Evolutionary conservation across 345 rosid species (phyloP).

Genomic region (Kernera saxatilis): DNA sequence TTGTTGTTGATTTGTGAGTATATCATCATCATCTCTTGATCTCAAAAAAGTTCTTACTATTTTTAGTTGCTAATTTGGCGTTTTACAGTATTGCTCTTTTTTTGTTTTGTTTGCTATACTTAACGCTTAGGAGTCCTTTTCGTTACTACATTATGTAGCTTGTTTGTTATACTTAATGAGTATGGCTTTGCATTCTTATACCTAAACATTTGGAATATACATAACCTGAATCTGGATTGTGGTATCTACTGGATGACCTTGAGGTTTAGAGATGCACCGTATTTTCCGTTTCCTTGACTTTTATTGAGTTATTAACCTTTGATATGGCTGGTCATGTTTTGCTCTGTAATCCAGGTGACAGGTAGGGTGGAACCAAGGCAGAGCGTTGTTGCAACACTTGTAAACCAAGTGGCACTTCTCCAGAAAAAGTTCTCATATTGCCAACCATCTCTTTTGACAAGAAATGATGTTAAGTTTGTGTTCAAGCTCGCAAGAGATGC

Average conservation of each 20-base stretch:
- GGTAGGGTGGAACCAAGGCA: conserved; percentile 39
- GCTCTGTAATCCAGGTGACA: conserved; percentile 38
- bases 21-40: neutral
- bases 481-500: conserved; percentile 73
- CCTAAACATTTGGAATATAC: neutral
- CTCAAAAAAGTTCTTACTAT: neutral
- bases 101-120: neutral
- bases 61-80: conserved; percentile 10
- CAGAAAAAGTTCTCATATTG: conserved; percentile 38
- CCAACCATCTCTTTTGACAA: conserved; percentile 35
- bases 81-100: neutral
- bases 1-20: neutral
- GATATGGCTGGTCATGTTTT: conserved; percentile 5
- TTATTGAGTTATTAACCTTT: neutral
- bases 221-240: neutral
- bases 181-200: neutral
- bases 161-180: neutral
- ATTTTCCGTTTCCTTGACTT: neutral
- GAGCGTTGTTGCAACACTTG: conserved; percentile 37
- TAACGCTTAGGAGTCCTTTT: neutral
- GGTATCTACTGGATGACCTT: neutral
- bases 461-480: conserved; percentile 43
- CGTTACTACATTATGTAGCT: neutral
- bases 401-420: conserved; percentile 45
- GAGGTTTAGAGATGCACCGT: neutral